Base-by-base conservation (phyloP, 169 alveolate genomes). In the Plasmodium sp. region DNA sequence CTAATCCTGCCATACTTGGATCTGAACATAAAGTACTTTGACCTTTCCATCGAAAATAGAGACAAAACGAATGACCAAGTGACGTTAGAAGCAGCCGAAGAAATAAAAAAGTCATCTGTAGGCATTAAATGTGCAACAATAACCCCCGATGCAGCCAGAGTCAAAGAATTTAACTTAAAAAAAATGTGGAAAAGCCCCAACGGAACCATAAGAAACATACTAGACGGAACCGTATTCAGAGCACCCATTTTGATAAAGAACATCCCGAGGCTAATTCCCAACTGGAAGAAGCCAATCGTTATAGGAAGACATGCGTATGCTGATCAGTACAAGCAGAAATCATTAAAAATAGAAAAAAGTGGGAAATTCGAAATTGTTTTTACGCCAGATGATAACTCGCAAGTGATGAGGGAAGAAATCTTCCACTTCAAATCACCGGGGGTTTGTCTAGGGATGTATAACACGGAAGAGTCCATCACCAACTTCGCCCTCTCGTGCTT, bases 251-350 rank as follows among this genome's bases (percentile, higher is more conserved):
- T 98, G 92, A 97, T 98, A 84, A 98, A 98, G 88, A 97, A 98
- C 93, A 98, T 98, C 83, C 99, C 99, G 27, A 95, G 97, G 93
- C 96, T 97, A 43, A 98, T 97, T 71, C 99, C 98, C 56, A 99
- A 98, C 71, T 98, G 99, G 99, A 96, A 88, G 92, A 96, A 98
- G 90, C 99, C 99, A 0, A 98, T 99, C 39, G 93, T 98, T 51
- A 98, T 99, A 56, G 99, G 99, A 71, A 97, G 99, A 77, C 99
- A 99, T 93, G 99, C 99, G n/a, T 97, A 96, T 95, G 99, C 99
- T 34, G 99, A 99, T 95, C 99, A 99, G 97, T 99, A 99, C 97
- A 98, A 96, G 93, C 99, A 99, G 5, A 93, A 97, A 54, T 99
- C 98, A 72, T 79, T 96, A 56, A 96, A 94, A 83, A 97, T 98